Conservation (phyloP, 495 filamentous ascomycete species). For the Talaromyces proteolyticus region DNA sequence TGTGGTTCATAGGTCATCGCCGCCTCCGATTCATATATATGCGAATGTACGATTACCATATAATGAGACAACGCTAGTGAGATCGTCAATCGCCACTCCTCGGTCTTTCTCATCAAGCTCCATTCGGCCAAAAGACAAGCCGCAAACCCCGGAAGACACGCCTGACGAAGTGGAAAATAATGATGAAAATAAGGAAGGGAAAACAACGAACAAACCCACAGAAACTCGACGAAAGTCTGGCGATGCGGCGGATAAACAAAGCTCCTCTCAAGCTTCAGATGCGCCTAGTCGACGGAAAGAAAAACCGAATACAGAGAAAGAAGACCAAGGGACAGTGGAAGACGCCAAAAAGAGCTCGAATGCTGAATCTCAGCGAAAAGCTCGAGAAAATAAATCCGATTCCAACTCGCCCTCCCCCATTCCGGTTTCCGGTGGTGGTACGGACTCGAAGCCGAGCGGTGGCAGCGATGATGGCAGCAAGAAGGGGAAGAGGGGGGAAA, state of each 20-base stretch:
- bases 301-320: constrained; percentile 28
- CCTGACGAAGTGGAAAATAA: constrained; percentile 27
- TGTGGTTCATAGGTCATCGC: constrained; percentile 25
- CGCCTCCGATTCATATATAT: constrained; percentile 32
- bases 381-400: constrained; percentile 33
- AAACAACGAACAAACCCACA: constrained; percentile 21
- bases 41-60: constrained; percentile 25
- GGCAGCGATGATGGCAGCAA: constrained; percentile 44
- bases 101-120: constrained; percentile 39
- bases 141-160: constrained; percentile 30
- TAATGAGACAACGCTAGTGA: constrained; percentile 2
- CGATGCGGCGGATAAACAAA: constrained; percentile 26
- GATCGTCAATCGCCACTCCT: constrained; percentile 13
- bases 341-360: constrained; percentile 34
- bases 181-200: constrained; percentile 27
- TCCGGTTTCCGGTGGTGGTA: constrained; percentile 29
- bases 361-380: constrained; percentile 15
- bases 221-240: constrained; percentile 28
- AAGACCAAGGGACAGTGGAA: constrained; percentile 33
- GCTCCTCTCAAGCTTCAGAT: constrained; percentile 20
- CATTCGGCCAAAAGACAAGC: constrained; percentile 35
- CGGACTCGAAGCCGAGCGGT: constrained; percentile 44
- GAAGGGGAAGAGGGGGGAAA: constrained; percentile 65
- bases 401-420: constrained; percentile 42
- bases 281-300: constrained; percentile 31